These are phyloP conservation scores for Pyrenochaeta sp. DNA, from an alignment of 2,329 filamentous ascomycete species.

Conservation along the genomic window DNA sequence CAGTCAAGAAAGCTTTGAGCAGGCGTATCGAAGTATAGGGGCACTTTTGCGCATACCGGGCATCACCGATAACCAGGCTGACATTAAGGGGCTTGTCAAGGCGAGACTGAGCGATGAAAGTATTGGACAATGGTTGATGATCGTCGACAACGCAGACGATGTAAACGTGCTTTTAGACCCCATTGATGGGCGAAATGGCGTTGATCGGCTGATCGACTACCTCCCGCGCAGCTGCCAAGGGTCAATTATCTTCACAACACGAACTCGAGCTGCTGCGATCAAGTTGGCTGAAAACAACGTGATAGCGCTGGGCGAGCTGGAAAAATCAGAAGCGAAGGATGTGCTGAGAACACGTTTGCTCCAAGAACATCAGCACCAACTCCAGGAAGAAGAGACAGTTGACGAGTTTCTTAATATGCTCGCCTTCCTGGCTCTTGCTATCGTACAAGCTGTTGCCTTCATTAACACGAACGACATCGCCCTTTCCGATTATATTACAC, in stretches of 20 bases:
- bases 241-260: slow-evolving; percentile 5
- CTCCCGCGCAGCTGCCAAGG: slow-evolving; percentile 18
- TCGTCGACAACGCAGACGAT: slow-evolving; percentile 34
- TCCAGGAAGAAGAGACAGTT: slow-evolving; percentile 1
- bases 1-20: slow-evolving; percentile 33
- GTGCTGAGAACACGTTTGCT: not conserved
- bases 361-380: not conserved
- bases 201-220: slow-evolving; percentile 1
- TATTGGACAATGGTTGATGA: slow-evolving; percentile 20
- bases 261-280: slow-evolving; percentile 3
- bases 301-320: not conserved
- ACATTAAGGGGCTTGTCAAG: slow-evolving; percentile 51
- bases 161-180: slow-evolving; percentile 4
- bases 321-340: slow-evolving; percentile 3
- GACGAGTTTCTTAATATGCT: slow-evolving; percentile 8
- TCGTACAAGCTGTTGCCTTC: slow-evolving; percentile 28
- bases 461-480: slow-evolving; percentile 24
- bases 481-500: slow-evolving; percentile 45
- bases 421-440: slow-evolving; percentile 22
- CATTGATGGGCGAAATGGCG: not conserved
- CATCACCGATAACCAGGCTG: slow-evolving; percentile 37
- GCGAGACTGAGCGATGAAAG: slow-evolving; percentile 30
- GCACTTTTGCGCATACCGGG: slow-evolving; percentile 17
- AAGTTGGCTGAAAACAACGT: slow-evolving; percentile 1
- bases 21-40: slow-evolving; percentile 21